Evolutionary conservation across 169 alveolate genomes (phyloP), one percentile per base, ranked within the genome.

Genomic region (Eimeria necatrix): DNA sequence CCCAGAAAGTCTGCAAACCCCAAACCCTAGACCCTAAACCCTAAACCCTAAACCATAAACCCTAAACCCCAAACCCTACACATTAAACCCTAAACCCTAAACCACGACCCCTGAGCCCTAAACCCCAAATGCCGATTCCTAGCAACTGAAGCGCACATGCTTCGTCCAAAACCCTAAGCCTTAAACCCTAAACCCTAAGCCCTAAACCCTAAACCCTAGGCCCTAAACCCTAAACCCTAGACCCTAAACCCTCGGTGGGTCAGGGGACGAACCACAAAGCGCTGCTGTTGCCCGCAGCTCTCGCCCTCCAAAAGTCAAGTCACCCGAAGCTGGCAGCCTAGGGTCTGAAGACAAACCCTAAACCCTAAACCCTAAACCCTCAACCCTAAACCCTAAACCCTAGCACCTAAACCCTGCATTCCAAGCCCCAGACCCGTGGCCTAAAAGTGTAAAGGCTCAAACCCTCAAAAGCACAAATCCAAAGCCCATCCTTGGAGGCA

Each of bases 201-300:
- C 53, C 83, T 71, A 26, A 22, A 71, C 48, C 83, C 83, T 32
- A 71, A 71, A 2, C 83, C 53, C 83, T 71, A 22, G 24, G 10
- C 26, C 78, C 78, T 68, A 68, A 68, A 68, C 78, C 78, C 78
- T 68, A 73, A 73, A 32, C 87, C 87, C 87, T 49, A 76, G 46
- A 32, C 87, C 61, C 68, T 49, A 49, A 76, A 61, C 74, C 74
- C 74, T 61, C 16, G 14, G 74, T 6, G 22, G 26, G 2, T 6
- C 26, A 61, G 74, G 64, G 46, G 41, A 76, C 87, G 16, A 14
- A 76, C 87, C 87, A 22, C 87, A 46, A 48, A 76, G 87, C 41
- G 87, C 87, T 0, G 87, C 61, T 9, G 64, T 41, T 0, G 87
- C 87, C 41, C 87, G 59, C 26, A 76, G 59, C 26, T 76, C 87